Evolutionary conservation across 768 basidiomycete species (phyloP).

Genomic region (Rhodotorula diobovata): DNA sequence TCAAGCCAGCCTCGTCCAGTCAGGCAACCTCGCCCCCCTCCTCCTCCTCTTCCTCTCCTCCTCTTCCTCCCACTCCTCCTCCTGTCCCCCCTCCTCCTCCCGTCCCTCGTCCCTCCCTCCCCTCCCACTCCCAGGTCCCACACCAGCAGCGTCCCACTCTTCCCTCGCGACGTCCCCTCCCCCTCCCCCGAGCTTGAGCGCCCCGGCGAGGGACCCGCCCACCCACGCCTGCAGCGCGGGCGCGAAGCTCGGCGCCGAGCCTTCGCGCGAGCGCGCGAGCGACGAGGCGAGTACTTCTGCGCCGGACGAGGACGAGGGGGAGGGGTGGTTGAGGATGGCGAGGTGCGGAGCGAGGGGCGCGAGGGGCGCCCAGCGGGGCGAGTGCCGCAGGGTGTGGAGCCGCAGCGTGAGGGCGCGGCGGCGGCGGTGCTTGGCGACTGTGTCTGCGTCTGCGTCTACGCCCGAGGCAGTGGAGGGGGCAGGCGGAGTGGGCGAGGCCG

Average conservation of each 20-base stretch:
- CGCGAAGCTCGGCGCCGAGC: constrained; percentile 80
- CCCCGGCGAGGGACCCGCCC: constrained; percentile 84
- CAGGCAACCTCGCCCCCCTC: constrained; percentile 9
- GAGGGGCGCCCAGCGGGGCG: constrained; percentile 67
- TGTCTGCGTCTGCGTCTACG: too few species aligned
- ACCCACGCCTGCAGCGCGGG: constrained; percentile 83
- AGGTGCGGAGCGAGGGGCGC: constrained; percentile 68
- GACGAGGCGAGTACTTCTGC: neutral
- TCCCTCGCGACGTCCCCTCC: constrained; percentile 77
- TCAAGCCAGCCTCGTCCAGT: constrained; percentile 9
- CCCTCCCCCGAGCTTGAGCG: constrained; percentile 77
- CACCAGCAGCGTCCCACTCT: constrained; percentile 63
- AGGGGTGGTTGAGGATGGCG: constrained; percentile 79
- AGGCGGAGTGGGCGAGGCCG: too few species aligned
- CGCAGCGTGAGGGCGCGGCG: constrained; percentile 16
- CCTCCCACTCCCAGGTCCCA: constrained; percentile 42
- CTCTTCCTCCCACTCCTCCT: neutral
- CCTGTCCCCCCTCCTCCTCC: neutral
- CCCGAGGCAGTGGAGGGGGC: neutral
- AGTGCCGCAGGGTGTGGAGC: constrained; percentile 29
- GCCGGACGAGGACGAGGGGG: constrained; percentile 48
- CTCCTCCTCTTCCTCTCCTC: neutral
- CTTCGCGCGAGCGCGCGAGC: constrained; percentile 54
- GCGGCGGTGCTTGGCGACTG: neutral
- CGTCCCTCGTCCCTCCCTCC: constrained; percentile 2